Base-by-base conservation (phyloP, 2,329 filamentous ascomycete genomes). In the Zasmidium citrigriseum region DNA sequence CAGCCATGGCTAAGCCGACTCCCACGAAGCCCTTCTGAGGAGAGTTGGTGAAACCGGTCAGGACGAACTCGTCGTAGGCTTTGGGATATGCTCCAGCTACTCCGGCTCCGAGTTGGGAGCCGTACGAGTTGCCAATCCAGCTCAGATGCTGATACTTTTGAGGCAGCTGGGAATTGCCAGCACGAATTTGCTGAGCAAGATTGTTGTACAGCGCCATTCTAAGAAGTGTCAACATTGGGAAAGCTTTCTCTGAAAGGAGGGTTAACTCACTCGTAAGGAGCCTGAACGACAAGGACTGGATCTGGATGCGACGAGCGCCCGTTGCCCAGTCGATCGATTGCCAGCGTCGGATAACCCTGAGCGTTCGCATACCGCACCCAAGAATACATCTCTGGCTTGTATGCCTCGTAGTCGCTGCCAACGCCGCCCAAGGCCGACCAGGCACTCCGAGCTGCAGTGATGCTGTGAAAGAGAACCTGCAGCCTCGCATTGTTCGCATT, bases 31-130 rank as follows among this genome's bases (percentile, higher is more conserved):
- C 59, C n/a, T 56, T 55, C 9, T 55, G 25, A 11, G 61, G 51
- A 10, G 46, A 48, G 45, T 56, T 59, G 16, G 55, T 59, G 46
- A 52, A 63, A n/a, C 63, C 58, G 12, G 63, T 65, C 10, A 65
- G 51, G 14, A 65, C 56, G 12, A 59, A 51, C 23, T 62, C 56
- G 25, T 54, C 34, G 24, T 61, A 59, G 24, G 61, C 63, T 2
- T 55, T n/a, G 7, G 60, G 58, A 41, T 61, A 56, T 11, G 1
- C 27, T 45, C 49, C 27, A 1, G 58, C 58, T 10, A 57, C 48
- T 9, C 47, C 25, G 24, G 52, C 55, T 4, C 61, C 61, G 22
- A 59, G 38, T 7, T 44, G 41, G 3, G 54, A 60, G 21, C 59
- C 59, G 34, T 62, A 64, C 4, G 59, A 59, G 29, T 46, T 49